These are phyloP conservation scores for Microglena sp. DNA, from an alignment of 139 green algal species.

Conservation along the genomic window DNA sequence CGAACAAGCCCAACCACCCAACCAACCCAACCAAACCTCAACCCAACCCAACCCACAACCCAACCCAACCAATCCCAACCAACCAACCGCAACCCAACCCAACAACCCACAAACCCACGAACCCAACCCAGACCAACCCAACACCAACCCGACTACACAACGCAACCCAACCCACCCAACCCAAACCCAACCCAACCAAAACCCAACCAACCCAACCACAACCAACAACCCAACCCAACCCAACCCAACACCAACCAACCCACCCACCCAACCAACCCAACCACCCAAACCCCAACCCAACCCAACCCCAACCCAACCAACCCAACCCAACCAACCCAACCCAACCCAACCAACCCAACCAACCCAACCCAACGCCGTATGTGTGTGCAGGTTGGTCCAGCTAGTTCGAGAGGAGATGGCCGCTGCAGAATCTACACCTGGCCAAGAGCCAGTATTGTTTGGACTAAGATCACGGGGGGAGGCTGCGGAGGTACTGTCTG, in stretches of 20 bases:
- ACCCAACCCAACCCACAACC: no score
- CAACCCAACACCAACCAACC: neutral
- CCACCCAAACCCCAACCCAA: constrained; percentile 43
- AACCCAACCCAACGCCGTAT: neutral
- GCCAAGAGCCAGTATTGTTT: constrained; percentile 42
- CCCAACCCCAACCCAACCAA: neutral
- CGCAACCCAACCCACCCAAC: no score
- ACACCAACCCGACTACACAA: no score
- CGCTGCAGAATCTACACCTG: constrained; percentile 1
- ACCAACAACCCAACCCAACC: no score
- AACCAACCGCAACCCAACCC: no score
- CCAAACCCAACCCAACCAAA: no score
- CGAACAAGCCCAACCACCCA: no score
- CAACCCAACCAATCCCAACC: no score
- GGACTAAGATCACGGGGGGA: constrained; percentile 93
- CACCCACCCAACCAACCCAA: constrained; percentile 39
- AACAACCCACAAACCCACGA: no score
- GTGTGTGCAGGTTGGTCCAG: constrained; percentile 42
- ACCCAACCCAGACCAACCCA: no score
- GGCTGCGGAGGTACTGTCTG: constrained; percentile 81
- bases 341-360: neutral
- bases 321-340: neutral
- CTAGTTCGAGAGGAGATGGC: constrained; percentile 49
- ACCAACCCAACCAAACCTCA: no score
- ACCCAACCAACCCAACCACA: no score